A percentile compares a stretch with the other conserved stretches of the same genome.
These are phyloP conservation scores for Xylaria cubensis DNA, from an alignment of 495 filamentous ascomycete genomes.

Conservation along the genomic window DNA sequence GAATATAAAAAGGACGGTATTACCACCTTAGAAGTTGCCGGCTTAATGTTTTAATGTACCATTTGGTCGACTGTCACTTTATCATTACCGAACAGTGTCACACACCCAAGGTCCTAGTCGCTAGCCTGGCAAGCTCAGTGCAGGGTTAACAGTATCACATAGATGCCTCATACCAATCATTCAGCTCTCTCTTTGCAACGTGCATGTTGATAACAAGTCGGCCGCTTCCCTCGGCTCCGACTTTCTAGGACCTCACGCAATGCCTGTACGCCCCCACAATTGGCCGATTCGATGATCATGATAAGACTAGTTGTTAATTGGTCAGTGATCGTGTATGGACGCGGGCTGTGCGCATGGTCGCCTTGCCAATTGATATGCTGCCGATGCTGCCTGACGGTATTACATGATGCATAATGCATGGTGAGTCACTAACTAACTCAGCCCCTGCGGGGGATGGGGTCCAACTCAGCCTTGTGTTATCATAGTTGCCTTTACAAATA, in stretches of 20 bases:
- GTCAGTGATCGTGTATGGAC: neutral
- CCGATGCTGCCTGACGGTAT: neutral
- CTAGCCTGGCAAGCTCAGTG: neutral
- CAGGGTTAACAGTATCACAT: neutral
- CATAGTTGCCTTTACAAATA: neutral
- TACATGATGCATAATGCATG: neutral
- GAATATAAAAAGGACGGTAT: neutral
- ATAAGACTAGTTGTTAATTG: neutral
- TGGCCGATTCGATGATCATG: neutral
- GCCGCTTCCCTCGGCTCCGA: constrained; percentile 10
- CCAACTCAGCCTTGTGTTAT: constrained; percentile 7
- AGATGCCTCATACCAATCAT: neutral
- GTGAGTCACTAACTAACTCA: constrained; percentile 8
- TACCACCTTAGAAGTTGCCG: neutral
- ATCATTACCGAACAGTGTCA: neutral
- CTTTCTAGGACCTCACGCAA: neutral
- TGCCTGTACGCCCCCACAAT: neutral
- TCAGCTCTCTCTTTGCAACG: neutral
- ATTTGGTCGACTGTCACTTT: neutral
- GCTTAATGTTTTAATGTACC: neutral
- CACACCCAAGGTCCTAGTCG: neutral
- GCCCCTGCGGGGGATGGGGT: constrained; percentile 1
- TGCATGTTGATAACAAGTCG: neutral
- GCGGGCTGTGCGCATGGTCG: neutral
- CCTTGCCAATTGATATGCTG: constrained; percentile 1